Percentiles rank a stretch among this genome's conserved stretches.
phyloP scores from a whole-genome alignment of 305 asterid genomes.

The Coffea humblotiana region DNA sequence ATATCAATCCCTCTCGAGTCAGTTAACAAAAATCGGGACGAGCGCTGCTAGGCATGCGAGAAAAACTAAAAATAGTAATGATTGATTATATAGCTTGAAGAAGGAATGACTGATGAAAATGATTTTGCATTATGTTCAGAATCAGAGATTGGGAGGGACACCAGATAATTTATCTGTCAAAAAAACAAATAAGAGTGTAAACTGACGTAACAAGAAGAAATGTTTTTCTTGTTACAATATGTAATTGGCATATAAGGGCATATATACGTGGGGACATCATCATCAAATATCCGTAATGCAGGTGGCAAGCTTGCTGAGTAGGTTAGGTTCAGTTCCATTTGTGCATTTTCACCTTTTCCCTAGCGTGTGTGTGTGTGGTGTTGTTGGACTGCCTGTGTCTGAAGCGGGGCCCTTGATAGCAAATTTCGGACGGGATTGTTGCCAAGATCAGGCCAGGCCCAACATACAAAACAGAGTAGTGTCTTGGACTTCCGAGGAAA shows the following conservation, averaged over 20 bases:
- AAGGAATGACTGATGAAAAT: no score
- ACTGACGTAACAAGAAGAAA: no score
- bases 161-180: background rate
- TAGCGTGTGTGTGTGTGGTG: background rate
- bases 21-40: background rate
- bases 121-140: background rate
- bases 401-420: background rate
- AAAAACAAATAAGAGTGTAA: no score
- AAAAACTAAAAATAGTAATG: no score
- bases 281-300: background rate
- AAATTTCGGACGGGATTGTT: background rate
- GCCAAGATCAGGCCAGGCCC: slow-evolving; percentile 4
- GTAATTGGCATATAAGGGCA: no score
- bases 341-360: background rate
- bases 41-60: no score
- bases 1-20: no score
- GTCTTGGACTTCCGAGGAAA: background rate
- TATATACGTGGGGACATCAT: background rate
- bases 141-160: background rate
- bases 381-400: no score
- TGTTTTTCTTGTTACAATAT: background rate
- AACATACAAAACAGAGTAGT: background rate
- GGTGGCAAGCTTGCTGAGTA: background rate
- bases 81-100: background rate
- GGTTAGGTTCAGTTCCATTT: slow-evolving; percentile 10